A percentile compares a stretch with the other conserved stretches of the same genome.
Evolutionary conservation across 2,329 filamentous ascomycete genomes (phyloP).

Genomic region (Paraconiothyrium brasiliense): DNA sequence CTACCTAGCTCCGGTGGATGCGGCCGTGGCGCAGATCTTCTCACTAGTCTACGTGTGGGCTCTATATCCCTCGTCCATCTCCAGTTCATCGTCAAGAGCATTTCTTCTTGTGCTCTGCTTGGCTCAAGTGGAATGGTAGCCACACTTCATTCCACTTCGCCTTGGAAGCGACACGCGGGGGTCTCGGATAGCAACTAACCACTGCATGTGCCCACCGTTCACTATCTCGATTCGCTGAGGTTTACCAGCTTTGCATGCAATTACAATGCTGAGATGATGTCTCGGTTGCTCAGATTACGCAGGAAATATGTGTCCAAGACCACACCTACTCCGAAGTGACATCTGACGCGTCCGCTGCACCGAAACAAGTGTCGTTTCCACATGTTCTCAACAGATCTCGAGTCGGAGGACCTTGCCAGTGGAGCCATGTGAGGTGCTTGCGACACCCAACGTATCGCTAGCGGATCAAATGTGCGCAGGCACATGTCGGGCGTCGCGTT

Average conservation of each 20-base stretch:
- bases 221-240: too few species aligned
- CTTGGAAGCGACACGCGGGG: background rate
- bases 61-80: background rate
- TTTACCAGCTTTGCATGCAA: too few species aligned
- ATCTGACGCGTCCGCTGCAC: conserved; percentile 13
- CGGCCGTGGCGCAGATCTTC: background rate
- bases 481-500: background rate
- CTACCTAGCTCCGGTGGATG: background rate
- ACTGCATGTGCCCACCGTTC: too few species aligned
- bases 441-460: conserved; percentile 15
- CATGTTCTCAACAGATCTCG: background rate
- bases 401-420: background rate
- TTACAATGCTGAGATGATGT: too few species aligned
- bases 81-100: background rate
- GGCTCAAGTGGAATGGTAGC: background rate
- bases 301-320: background rate
- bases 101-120: background rate
- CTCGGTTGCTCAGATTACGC: too few species aligned
- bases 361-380: conserved; percentile 13
- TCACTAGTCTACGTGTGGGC: background rate
- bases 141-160: background rate
- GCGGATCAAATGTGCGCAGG: background rate
- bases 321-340: background rate
- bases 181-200: background rate
- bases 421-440: conserved; percentile 1